A percentile compares a stretch with the other conserved stretches of the same genome.
These are phyloP conservation scores for Phytophthora rubi DNA, from an alignment of 352 stramenopile species.

Conservation along the genomic window DNA sequence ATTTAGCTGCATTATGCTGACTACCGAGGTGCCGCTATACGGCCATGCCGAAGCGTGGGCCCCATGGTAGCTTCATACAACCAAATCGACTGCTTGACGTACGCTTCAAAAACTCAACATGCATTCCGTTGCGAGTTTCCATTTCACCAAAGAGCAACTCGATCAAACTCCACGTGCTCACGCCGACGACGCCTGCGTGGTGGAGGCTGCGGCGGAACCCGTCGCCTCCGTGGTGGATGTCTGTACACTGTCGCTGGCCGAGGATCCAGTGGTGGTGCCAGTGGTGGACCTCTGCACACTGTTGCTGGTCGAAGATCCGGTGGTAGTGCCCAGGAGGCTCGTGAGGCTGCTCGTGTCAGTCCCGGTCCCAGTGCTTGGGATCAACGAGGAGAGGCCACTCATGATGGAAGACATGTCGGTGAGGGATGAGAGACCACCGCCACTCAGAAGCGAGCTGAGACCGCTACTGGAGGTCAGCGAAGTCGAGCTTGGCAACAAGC, in stretches of 20 bases:
- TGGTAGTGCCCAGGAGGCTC: neutral
- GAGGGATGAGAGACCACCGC: neutral
- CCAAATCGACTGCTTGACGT: neutral
- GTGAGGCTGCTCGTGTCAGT: neutral
- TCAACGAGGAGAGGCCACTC: neutral
- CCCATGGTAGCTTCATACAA: neutral
- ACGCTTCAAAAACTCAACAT: neutral
- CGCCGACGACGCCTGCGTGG: neutral
- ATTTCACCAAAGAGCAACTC: neutral
- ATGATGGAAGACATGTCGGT: neutral
- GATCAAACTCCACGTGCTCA: neutral
- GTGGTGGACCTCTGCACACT: neutral
- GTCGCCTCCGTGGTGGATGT: neutral
- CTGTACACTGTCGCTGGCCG: neutral
- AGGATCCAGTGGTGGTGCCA: neutral
- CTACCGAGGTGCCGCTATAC: neutral
- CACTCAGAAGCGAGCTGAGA: neutral
- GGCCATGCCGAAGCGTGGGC: neutral
- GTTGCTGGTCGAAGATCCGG: neutral
- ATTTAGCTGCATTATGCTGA: neutral
- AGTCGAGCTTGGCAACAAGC: neutral
- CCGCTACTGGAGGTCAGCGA: neutral
- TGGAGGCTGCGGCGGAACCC: neutral
- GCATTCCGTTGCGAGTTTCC: neutral
- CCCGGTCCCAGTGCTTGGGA: neutral